phyloP scores from a whole-genome alignment of 345 rosid genomes.

The Eutrema yunnanense region DNA sequence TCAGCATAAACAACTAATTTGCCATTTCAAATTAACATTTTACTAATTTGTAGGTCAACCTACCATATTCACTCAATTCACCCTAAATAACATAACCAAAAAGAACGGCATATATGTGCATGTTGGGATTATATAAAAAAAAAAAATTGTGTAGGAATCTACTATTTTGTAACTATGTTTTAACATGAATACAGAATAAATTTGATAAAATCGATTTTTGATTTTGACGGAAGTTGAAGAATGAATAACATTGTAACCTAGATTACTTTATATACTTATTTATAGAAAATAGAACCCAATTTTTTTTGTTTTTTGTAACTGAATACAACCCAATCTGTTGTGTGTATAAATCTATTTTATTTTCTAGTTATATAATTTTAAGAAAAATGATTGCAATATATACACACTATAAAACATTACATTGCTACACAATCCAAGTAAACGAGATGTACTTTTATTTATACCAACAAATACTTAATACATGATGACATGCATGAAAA shows the following conservation, averaged over 20 bases:
- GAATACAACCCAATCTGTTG: background rate
- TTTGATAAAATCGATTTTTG: background rate
- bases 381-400: too few species aligned
- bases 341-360: background rate
- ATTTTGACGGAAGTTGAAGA: background rate
- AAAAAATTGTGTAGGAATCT: background rate
- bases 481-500: too few species aligned
- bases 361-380: background rate
- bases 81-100: background rate
- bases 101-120: background rate
- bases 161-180: background rate
- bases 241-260: background rate
- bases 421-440: too few species aligned
- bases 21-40: too few species aligned
- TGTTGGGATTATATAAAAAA: background rate
- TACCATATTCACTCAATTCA: too few species aligned
- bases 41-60: too few species aligned
- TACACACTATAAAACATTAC: too few species aligned
- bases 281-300: background rate
- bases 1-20: too few species aligned
- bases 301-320: background rate
- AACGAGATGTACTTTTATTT: too few species aligned
- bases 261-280: background rate
- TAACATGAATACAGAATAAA: background rate
- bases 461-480: too few species aligned